Evolutionary conservation across 306 rosid species (phyloP).

Genomic region (Medicago truncatula): MtrunA17r5.0-ANR NC_053044.1:53677001-53677500

Average conservation of each 20-base stretch:
- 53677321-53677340: background rate
- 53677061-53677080: constrained; percentile 30
- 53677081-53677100: background rate
- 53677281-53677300: background rate
- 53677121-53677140: background rate
- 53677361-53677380: background rate
- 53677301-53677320: background rate
- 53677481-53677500: no score
- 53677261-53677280: background rate
- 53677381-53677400: no score
- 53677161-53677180: background rate
- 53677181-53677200: background rate
- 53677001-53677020: background rate
- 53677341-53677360: background rate
- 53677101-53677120: constrained; percentile 14
- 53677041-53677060: background rate
- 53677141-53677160: constrained; percentile 24
- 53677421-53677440: no score
- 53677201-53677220: background rate
- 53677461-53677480: no score
- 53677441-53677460: no score
- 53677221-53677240: accelerated
- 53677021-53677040: background rate
- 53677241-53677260: accelerated
- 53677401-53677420: no score